Evolutionary conservation across 2,329 filamentous ascomycete genomes (phyloP).

Genomic region (Penicillium sp.): DNA sequence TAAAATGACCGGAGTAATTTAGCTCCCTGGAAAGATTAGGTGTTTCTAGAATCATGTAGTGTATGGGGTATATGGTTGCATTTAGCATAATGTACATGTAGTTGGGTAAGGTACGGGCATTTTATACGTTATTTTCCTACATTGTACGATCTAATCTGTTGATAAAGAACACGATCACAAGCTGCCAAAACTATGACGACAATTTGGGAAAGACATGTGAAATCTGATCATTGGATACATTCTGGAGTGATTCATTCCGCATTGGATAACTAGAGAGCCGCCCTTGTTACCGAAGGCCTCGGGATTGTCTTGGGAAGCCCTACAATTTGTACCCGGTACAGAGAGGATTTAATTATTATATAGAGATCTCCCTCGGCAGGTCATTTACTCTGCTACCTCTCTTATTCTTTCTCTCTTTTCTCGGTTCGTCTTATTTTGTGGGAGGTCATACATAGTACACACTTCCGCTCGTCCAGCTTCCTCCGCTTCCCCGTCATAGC

Average conservation of each 20-base stretch:
- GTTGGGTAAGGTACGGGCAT: not conserved
- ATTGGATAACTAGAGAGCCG: slow-evolving; percentile 11
- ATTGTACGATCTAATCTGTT: not conserved
- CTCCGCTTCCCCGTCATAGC: slow-evolving; percentile 38
- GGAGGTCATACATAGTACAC: slow-evolving; percentile 17
- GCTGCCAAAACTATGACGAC: slow-evolving; percentile 17
- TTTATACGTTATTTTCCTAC: not conserved
- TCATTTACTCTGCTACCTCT: not conserved
- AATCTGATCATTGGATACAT: slow-evolving; percentile 14
- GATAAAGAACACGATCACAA: slow-evolving; percentile 9
- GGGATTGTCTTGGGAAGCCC: slow-evolving; percentile 14
- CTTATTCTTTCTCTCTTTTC: slow-evolving; percentile 1
- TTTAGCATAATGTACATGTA: not conserved
- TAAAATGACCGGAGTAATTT: slow-evolving; percentile 11
- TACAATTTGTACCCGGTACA: slow-evolving; percentile 5
- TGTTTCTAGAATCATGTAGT: not conserved
- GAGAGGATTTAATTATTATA: not conserved
- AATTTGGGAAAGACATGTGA: slow-evolving; percentile 18
- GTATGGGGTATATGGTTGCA: not conserved
- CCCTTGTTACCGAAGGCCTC: slow-evolving; percentile 27
- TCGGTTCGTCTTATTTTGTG: not conserved
- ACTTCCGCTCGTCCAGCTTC: slow-evolving; percentile 39
- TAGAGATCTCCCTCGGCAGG: slow-evolving; percentile 12
- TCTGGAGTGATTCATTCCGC: slow-evolving; percentile 13
- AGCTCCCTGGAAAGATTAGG: not conserved